phyloP scores from a whole-genome alignment of 2,329 filamentous ascomycete genomes.

The Fusarium haematococcum region DNA sequence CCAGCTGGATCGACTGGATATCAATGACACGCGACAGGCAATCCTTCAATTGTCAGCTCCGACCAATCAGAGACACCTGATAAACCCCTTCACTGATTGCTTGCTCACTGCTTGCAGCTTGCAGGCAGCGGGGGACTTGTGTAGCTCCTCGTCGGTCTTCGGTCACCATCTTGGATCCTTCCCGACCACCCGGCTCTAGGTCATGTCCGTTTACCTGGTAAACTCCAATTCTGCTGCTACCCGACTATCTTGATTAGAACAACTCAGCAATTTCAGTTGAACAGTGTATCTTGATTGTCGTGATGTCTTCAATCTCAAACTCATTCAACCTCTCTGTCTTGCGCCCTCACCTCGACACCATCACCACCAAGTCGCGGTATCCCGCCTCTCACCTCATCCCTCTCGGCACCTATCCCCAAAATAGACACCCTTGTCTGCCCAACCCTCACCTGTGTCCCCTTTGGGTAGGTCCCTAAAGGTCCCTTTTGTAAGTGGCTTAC shows the following conservation, averaged over 20 bases:
- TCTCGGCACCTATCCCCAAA: neutral
- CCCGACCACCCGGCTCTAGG: neutral
- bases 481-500: constrained; percentile 6
- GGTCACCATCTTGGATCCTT: neutral
- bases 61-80: neutral
- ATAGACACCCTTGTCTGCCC: neutral
- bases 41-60: neutral
- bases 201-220: neutral
- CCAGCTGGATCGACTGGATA: neutral
- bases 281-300: neutral
- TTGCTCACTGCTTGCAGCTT: neutral
- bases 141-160: neutral
- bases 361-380: neutral
- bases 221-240: neutral
- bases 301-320: neutral
- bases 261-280: neutral
- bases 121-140: neutral
- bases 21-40: neutral
- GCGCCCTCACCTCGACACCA: neutral
- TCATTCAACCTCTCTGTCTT: neutral
- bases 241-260: neutral
- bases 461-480: neutral
- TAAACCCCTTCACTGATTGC: neutral
- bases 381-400: constrained; percentile 1
- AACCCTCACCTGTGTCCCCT: neutral